These are phyloP conservation scores for Zygoascus meyerae DNA, from an alignment of 1,139 yeast genomes.

Conservation along the genomic window DNA sequence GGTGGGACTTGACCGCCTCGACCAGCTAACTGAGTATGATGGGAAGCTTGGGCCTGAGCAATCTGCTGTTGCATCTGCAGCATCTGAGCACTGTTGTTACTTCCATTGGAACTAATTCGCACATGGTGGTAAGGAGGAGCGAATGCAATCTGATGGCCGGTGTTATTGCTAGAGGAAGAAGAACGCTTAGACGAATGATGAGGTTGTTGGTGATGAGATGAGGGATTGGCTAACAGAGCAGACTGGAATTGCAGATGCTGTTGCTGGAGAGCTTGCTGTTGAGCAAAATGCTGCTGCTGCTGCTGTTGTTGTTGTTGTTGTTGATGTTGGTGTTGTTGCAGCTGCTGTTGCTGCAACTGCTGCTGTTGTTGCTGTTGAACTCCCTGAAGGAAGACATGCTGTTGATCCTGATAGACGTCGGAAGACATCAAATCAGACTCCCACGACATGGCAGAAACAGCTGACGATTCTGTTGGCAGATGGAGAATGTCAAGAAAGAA, in stretches of 20 bases:
- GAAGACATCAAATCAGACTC: slow-evolving; percentile 3
- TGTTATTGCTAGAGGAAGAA: background rate
- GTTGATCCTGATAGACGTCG: slow-evolving; percentile 3
- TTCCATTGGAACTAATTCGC: background rate
- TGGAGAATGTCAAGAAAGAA: too few relatives aligned
- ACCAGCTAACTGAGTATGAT: background rate
- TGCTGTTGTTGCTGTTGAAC: slow-evolving; percentile 8
- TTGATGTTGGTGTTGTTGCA: background rate
- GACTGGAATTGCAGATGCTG: slow-evolving; percentile 1
- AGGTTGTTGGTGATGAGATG: slow-evolving; percentile 11
- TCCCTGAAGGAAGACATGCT: background rate
- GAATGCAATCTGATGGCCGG: slow-evolving; percentile 1
- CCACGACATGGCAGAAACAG: slow-evolving; percentile 2
- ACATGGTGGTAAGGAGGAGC: slow-evolving; percentile 6
- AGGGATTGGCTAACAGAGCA: slow-evolving; percentile 4
- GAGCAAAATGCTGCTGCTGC: slow-evolving; percentile 3
- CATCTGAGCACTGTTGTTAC: slow-evolving; percentile 1
- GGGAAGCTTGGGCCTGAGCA: background rate
- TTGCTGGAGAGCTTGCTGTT: background rate
- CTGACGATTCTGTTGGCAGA: too few relatives aligned
- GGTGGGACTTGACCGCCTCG: too few relatives aligned
- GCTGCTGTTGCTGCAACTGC: background rate
- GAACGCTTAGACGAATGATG: slow-evolving; percentile 8
- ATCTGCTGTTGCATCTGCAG: slow-evolving; percentile 3
- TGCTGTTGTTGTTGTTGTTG: slow-evolving; percentile 1